A percentile compares a stretch with the other conserved stretches of the same genome.
Evolutionary conservation across 768 basidiomycete genomes (phyloP).

Genomic region (Strobilomyces echinocephalus): DNA sequence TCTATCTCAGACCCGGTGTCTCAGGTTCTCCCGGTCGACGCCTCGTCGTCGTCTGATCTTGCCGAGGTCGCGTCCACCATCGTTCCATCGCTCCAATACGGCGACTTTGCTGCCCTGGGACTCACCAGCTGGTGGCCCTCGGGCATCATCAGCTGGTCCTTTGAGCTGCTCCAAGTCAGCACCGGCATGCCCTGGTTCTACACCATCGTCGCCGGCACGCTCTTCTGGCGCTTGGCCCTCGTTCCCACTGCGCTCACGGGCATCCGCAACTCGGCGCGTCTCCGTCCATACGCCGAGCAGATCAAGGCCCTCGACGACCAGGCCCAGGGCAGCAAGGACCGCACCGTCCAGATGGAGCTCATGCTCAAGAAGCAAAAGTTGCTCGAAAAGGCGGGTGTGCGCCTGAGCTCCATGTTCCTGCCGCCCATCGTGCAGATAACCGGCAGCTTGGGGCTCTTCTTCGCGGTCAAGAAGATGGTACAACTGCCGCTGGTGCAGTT

Average conservation of each 20-base stretch:
- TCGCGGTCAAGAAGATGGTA: conserved; percentile 70
- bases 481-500: conserved; percentile 69
- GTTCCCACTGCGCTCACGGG: conserved; percentile 58
- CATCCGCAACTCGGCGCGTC: conserved; percentile 50
- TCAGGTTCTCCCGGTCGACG: conserved; percentile 6
- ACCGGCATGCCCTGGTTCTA: conserved; percentile 80
- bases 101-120: conserved; percentile 68
- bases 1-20: conserved; percentile 3
- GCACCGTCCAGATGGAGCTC: conserved; percentile 38
- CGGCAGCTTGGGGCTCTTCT: conserved; percentile 77
- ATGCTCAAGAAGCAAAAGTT: conserved; percentile 46
- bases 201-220: conserved; percentile 65
- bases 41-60: conserved; percentile 4
- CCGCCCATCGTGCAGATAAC: conserved; percentile 67
- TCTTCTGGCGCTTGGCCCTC: conserved; percentile 56
- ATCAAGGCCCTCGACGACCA: conserved; percentile 50
- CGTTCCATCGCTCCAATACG: conserved; percentile 56
- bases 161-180: conserved; percentile 65
- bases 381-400: conserved; percentile 63
- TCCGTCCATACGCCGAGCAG: conserved; percentile 36
- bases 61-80: conserved; percentile 22
- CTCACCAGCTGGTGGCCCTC: conserved; percentile 63
- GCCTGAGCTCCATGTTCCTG: conserved; percentile 49
- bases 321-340: conserved; percentile 34
- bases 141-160: conserved; percentile 55